Evolutionary conservation across 352 stramenopile genomes (phyloP), one percentile per base, ranked within the genome.

Genomic region (Lagenidium sp.): DNA sequence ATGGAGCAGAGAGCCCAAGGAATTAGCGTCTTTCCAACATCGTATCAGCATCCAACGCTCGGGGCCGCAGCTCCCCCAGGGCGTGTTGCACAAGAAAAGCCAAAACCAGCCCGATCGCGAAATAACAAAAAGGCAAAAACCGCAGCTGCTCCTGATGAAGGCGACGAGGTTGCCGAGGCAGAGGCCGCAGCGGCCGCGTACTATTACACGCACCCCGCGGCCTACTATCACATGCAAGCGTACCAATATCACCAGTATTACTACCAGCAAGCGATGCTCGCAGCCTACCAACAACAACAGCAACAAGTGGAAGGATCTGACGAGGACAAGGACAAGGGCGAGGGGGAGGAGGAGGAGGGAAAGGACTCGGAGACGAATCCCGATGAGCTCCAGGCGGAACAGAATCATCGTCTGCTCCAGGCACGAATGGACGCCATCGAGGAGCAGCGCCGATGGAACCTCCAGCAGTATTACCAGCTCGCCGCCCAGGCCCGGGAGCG

Each of bases 401-500:
- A 71, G 65, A 0, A 68, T 84, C 25, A 74, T 83, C 34, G 72
- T 85, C 41, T 60, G 31, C 81, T 85, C 28, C 72, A 85, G 19
- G 60, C 73, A 19, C 65, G 72, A 12, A 44, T 83, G 34, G 60
- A 64, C 23, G 65, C 55, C 4, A 43, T 85, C 1, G 72, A 85
- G 44, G 48, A 76, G 24, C 69, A 77, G 29, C 66, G 67, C 21
- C 63, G 53, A 16, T 21, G 63, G 0, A 69, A 79, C 22, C 53
- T 68, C 57, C 68, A 84, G 31, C 51, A 73, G 12, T 85, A 83
- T 39, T 76, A 72, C 34, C 52, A 72, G 8, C 70, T 80, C 32
- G 29, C 74, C 23, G 60, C 63, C 34, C 34, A 71, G 23, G 55
- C 50, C 1, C 64, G 70, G 15, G 72, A 79, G 50, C 60, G 65